Base-by-base conservation (phyloP, 2,329 filamentous ascomycete species). In the Penicillium sclerotigenum region DNA sequence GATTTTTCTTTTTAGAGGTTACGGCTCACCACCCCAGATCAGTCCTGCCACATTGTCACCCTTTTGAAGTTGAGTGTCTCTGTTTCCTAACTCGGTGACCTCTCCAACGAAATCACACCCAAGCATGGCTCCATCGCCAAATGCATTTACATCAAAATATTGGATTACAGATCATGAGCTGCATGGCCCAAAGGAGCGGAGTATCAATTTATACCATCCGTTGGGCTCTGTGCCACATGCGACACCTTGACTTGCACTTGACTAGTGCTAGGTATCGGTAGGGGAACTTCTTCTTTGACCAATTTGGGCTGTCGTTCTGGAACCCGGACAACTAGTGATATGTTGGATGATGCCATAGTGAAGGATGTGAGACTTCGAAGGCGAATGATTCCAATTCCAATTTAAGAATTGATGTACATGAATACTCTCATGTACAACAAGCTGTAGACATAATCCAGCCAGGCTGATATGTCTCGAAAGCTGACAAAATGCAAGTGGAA, bases 41-140 rank as follows among this genome's bases (percentile, higher is more conserved):
- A 73, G 61, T 2, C 65, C 71, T 0, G 63, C 67, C 11, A 74
- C 64, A 4, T 57, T 45, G 64, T 77, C 74, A 10, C 76, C 75
- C 5, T 69, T 62, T 4, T 59, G 38, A 11, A 70, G 59, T 9
- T 59, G 58, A 26, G 65, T 70, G 1, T 73, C 73, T 3, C 57
- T 53, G 16, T 57, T 51, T 0, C 74, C 77, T 0, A 74, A 43
- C 26, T 68, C 61, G 28, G 67, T 63, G 31, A 73, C 67, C 28
- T 65, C 58, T 33, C 71, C 71, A 16, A 70, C 66, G 49, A 70
- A 74, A 52, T 73, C 71, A 47, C 66, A 73, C 2, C 70, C 71
- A 0, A 69, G 55, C 0, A 69, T 49, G 14, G 59, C 58, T 13
- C 65, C 64, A 8, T 75, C 68, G 4, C 72, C 74, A 37, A 77